Base-by-base conservation (phyloP, 2,329 filamentous ascomycete species). In the Aspergillus hiratsukae region DNA sequence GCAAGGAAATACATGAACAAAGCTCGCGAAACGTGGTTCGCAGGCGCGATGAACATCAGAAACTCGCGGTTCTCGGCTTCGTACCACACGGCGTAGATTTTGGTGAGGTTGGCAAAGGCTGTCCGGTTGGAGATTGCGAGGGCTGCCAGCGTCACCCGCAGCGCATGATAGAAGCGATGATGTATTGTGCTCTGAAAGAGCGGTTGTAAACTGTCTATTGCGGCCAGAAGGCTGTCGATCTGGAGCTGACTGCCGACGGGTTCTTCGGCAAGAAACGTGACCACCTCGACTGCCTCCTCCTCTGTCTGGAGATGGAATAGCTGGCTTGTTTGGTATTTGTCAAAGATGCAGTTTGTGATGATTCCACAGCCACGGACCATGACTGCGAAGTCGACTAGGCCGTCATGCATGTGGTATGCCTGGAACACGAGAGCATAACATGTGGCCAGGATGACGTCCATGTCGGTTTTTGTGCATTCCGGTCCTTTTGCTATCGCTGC, bases 1-100 rank as follows among this genome's bases (percentile, higher is more conserved):
- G 75, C 72, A n/a, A 81, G 71, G 61, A 79, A 80, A 60, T 80
- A 77, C 6, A 75, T 69, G 4, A 80, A 69, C 4, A 81, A 64
- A 3, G 80, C 72, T 28, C 75, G 76, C 1, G 76, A 70, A 3
- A 76, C 59, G 48, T 64, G 64, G 52, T 81, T 80, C 41, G 66
- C 63, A 0, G 75, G 69, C 45, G 76, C 68, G 56, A 80, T 70
- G 63, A 81, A 79, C 1, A 68, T 65, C 45, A 73, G 69, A 57
- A 81, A 80, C 19, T 73, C 64, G 2, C 70, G 68, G 49, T 76
- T 70, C 2, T 69, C 69, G 66, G 78, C 72, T 5, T 66, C 58
- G 27, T 75, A 75, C 37, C 78, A 74, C 3, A 65, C 57, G 54
- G 72, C 73, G 64, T 78, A 80, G 6, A 78, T 63, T 1, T 66